Base-by-base conservation (phyloP, 345 rosid genomes). In the Acer yangbiense region DNA sequence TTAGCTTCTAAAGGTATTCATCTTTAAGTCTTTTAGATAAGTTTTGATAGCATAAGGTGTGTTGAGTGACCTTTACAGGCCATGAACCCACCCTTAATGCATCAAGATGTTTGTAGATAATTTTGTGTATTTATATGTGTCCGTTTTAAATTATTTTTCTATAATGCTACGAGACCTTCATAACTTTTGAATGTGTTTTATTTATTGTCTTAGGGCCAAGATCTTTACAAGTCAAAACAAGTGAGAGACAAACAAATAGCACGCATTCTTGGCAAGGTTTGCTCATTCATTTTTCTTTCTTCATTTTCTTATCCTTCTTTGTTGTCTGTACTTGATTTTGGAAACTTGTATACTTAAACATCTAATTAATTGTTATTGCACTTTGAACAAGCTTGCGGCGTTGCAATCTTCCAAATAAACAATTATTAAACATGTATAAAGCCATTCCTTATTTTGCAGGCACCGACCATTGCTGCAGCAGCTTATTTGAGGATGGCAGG, bases 401-500 rank as follows among this genome's bases (percentile, higher is more conserved):
- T 58, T 62, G 27, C 21, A 18, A 21, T 14, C 29, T 60, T 71
- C 18, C 16, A 52, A 43, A 43, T 44, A 21, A 72, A 55, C 66
- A 23, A 39, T 20, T 55, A 64, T 61, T 44, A 21, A 72, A 55
- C 66, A 23, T 48, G 27, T 55, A 64, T 61, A 27, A 73, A 52
- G 12, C 50, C 32, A 18, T 10, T 64, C 25, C 82, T 48, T 43
- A 76, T 29, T 63, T 68, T 88, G 76, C 84, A 91, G 90, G 97
- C 89, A 76, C 97, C 99, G 72, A 96, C 98, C 52, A 88, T 96
- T 67, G 99, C 98, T 21, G 98, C 99, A 16, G 97, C 99, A 68
- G 98, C 98, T 77, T 96, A 96, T 89, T 78, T 94, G 82, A 90
- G 98, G 83, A 74, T 94, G 93, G 99, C 99, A 3, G 99, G 99